A percentile compares a stretch with the other conserved stretches of the same genome.
Evolutionary conservation across 2,329 filamentous ascomycete species (phyloP).

Genomic region (Hawksworthiomyces lignivorus): DNA sequence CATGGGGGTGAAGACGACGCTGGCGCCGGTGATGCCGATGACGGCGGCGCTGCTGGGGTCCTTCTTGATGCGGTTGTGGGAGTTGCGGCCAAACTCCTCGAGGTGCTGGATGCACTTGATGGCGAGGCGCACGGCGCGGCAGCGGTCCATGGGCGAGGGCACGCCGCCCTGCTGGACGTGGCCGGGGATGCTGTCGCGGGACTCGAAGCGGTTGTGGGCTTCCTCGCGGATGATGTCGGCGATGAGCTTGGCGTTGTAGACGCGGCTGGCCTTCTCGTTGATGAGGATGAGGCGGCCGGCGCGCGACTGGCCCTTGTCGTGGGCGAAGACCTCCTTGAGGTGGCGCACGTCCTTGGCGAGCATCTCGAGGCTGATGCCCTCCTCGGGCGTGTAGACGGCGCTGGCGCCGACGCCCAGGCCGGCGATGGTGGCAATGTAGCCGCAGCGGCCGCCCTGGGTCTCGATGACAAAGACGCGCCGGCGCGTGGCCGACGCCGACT

Average conservation of each 20-base stretch:
- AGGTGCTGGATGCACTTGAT: slow-evolving; percentile 93
- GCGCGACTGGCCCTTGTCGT: slow-evolving; percentile 79
- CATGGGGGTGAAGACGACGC: slow-evolving; percentile 82
- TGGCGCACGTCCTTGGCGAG: slow-evolving; percentile 83
- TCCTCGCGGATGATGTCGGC: slow-evolving; percentile 94
- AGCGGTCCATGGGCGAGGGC: slow-evolving; percentile 92
- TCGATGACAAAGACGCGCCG: slow-evolving; percentile 96
- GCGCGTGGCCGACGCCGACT: slow-evolving; percentile 88
- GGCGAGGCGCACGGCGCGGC: slow-evolving; percentile 81
- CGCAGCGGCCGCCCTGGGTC: slow-evolving; percentile 90
- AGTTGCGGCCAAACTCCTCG: slow-evolving; percentile 64
- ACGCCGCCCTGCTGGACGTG: slow-evolving; percentile 93
- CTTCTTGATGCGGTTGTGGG: slow-evolving; percentile 58
- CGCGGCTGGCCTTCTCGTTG: slow-evolving; percentile 86
- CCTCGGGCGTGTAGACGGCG: slow-evolving; percentile 93
- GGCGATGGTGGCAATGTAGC: slow-evolving; percentile 85
- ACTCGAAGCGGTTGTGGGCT: slow-evolving; percentile 85
- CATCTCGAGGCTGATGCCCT: slow-evolving; percentile 91
- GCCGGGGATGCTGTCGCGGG: slow-evolving; percentile 81
- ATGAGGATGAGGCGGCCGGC: slow-evolving; percentile 93
- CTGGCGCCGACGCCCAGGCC: slow-evolving; percentile 87
- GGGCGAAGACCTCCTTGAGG: slow-evolving; percentile 74
- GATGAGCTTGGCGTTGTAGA: slow-evolving; percentile 88
- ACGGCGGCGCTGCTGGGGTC: slow-evolving; percentile 70
- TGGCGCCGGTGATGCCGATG: slow-evolving; percentile 86